Percentiles rank a stretch among this genome's conserved stretches.
These are phyloP conservation scores for Thelonectria discophora DNA, from an alignment of 2,329 filamentous ascomycete genomes.

Conservation along the genomic window DNA sequence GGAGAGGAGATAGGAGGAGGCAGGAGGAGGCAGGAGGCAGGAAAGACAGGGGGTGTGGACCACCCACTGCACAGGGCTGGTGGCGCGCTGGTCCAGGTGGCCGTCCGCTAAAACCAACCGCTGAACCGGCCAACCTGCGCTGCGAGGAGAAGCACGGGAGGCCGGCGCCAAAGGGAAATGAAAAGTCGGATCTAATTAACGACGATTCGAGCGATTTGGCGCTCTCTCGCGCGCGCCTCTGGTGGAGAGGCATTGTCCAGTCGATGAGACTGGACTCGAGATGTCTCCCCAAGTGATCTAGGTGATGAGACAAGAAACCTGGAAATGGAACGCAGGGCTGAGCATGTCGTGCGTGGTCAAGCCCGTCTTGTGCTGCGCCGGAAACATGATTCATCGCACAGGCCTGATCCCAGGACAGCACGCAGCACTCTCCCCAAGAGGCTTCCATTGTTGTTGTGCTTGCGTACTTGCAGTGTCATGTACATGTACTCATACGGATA, in stretches of 20 bases:
- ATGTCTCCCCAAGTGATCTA: no score
- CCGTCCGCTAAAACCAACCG: conserved; percentile 16
- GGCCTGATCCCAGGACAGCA: background rate
- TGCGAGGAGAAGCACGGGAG: background rate
- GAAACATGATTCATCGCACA: conserved; percentile 3
- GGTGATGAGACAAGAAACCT: background rate
- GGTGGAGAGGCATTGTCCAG: no score
- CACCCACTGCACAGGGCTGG: conserved; percentile 6
- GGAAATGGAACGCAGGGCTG: conserved; percentile 13
- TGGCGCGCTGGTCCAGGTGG: conserved; percentile 6
- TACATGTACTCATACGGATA: background rate
- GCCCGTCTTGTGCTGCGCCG: conserved; percentile 12
- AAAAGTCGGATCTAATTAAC: conserved; percentile 28
- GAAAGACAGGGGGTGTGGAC: conserved; percentile 7
- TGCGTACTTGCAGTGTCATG: background rate
- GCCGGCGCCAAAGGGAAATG: conserved; percentile 28
- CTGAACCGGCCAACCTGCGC: background rate
- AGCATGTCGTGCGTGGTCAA: conserved; percentile 16
- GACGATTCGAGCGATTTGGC: background rate
- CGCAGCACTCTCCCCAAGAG: background rate
- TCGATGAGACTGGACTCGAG: no score
- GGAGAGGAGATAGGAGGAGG: no score
- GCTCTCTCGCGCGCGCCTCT: no score
- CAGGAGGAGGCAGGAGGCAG: background rate
- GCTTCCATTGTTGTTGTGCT: background rate